Evolutionary conservation across 1,139 yeast species (phyloP), one percentile per base, ranked within the genome.

Genomic region (Candida sanyaensis): DNA sequence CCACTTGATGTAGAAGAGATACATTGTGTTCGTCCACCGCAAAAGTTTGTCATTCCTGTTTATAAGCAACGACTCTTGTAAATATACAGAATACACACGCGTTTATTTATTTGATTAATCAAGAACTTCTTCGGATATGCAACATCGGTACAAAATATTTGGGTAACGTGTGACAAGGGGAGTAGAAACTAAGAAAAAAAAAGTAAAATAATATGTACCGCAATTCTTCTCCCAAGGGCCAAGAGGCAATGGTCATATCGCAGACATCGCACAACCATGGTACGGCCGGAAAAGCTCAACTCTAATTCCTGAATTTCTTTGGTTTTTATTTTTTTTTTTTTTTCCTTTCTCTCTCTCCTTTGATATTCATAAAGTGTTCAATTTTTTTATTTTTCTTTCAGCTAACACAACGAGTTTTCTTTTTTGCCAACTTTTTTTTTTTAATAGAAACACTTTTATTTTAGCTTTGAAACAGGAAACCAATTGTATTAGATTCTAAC

Each of bases 1-100:
- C 13, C 37, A 3, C 23, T 43, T 13, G 47, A 46, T 24, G 36
- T 46, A 1, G 43, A 38, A 12, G 47, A 36, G 39, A 24, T 36
- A n/a, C 30, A 17, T 26, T n/a, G 12, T 2, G 5, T 24, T 11
- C 8, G 13, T 23, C 28, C 28, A 6, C 30, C 17, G 4, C 39
- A 11, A 12, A 37, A 37, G 9, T 34, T 26, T 9, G 30, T 12
- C 8, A 23, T 13, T 13, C 21, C 27, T 4, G 12, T 38, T 23
- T 24, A 31, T 27, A 34, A 10, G 10, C 37, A 31, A 12, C 23
- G 24, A 26, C 38, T 34, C 38, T 37, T 31, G 32, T 34, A 31
- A n/a, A 34, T 21, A 38, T 26, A 31, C 2, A 4, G 17, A 3
- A 21, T 17, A 10, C 21, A 17, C 21, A 17, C 3, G 3, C 21